Evolutionary conservation across 805 yeast genomes (phyloP).

Genomic region (Candida dajiaensis): DNA sequence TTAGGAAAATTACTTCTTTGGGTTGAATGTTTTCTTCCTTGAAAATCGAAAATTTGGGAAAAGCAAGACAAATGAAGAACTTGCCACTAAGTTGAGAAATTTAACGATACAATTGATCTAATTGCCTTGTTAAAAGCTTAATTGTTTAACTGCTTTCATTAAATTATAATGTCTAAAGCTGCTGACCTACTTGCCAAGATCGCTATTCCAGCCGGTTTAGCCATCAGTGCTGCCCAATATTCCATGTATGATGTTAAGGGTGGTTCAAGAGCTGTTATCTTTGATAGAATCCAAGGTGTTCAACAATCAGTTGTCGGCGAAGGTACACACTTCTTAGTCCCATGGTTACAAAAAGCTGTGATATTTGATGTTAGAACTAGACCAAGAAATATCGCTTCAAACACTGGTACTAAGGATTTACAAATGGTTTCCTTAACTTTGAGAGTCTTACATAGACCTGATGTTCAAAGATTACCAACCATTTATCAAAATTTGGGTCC

Average conservation of each 20-base stretch:
- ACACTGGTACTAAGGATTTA: conserved; percentile 95
- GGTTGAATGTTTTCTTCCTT: not conserved
- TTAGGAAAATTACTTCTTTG: not conserved
- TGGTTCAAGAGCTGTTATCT: conserved; percentile 92
- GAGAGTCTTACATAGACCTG: conserved; percentile 92
- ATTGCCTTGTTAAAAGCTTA: not conserved
- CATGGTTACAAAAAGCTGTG: conserved; percentile 93
- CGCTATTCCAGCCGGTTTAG: conserved; percentile 68
- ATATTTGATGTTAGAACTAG: conserved; percentile 91
- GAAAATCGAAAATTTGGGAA: not conserved
- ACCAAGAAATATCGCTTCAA: conserved; percentile 88
- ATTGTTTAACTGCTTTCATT: not conserved
- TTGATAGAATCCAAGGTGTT: conserved; percentile 88
- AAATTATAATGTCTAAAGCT: conserved; percentile 32
- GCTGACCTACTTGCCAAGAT: conserved; percentile 39
- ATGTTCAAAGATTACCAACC: conserved; percentile 69
- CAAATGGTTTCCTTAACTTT: conserved; percentile 92
- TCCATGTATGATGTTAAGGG: conserved; percentile 94
- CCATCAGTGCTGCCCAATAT: conserved; percentile 66
- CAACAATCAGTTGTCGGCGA: conserved; percentile 87
- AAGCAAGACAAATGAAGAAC: not conserved
- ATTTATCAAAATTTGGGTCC: conserved; percentile 89
- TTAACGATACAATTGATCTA: not conserved
- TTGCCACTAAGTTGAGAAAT: not conserved
- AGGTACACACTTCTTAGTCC: conserved; percentile 92